Percentiles rank a stretch among this genome's conserved stretches.
These are phyloP conservation scores for Metschnikowia baotianmanensis DNA, from an alignment of 805 yeast genomes.

Conservation along the genomic window DNA sequence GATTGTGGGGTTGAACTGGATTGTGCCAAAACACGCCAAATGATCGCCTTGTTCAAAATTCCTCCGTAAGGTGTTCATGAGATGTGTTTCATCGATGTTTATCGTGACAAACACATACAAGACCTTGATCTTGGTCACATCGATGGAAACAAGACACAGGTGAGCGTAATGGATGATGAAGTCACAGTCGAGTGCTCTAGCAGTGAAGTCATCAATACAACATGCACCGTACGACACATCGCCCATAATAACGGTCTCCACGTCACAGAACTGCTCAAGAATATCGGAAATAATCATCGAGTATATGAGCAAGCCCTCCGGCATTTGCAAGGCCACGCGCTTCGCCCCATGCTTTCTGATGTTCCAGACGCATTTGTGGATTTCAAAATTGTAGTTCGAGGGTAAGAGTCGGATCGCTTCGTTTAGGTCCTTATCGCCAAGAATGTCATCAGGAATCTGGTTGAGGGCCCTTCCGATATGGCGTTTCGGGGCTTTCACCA, in stretches of 20 bases:
- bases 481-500: conserved; percentile 13
- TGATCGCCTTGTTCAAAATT: conserved; percentile 65
- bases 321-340: conserved; percentile 94
- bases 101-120: conserved; percentile 95
- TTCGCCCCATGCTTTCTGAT: conserved; percentile 70
- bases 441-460: conserved; percentile 85
- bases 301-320: conserved; percentile 90
- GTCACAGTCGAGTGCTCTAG: conserved; percentile 89
- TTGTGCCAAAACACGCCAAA: conserved; percentile 89
- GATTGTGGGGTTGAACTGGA: conserved; percentile 93
- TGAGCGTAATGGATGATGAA: conserved; percentile 96
- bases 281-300: conserved; percentile 90
- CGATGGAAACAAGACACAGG: conserved; percentile 94
- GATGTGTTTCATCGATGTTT: conserved; percentile 77
- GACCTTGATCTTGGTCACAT: conserved; percentile 85
- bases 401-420: conserved; percentile 82
- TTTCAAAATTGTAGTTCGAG: conserved; percentile 89
- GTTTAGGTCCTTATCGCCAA: conserved; percentile 77
- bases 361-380: conserved; percentile 95
- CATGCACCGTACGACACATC: conserved; percentile 99
- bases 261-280: conserved; percentile 82
- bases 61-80: conserved; percentile 68
- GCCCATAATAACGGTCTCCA: conserved; percentile 93
- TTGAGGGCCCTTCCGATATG: conserved; percentile 64
- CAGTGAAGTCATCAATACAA: conserved; percentile 95